These are phyloP conservation scores for Puccinia hordei DNA, from an alignment of 1,284 basidiomycete species.

Conservation along the genomic window DNA sequence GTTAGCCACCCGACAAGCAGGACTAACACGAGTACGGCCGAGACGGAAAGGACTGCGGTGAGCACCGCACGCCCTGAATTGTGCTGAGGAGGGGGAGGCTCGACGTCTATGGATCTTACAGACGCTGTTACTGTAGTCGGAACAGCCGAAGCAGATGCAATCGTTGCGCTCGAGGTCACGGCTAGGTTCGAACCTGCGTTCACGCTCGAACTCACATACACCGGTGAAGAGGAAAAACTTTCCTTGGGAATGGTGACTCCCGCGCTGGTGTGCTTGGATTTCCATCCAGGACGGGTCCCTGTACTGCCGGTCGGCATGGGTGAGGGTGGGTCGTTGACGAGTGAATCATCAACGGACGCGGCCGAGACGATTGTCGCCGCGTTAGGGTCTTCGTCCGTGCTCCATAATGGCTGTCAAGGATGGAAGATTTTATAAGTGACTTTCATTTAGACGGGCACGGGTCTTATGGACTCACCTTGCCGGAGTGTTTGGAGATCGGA, in stretches of 20 bases:
- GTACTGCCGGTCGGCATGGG: background rate
- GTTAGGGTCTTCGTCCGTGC: background rate
- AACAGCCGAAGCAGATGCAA: background rate
- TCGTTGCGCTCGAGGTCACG: background rate
- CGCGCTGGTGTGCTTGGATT: background rate
- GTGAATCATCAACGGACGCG: background rate
- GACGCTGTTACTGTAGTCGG: background rate
- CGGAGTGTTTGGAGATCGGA: background rate
- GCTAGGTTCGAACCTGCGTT: too few relatives aligned
- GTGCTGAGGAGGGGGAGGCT: background rate
- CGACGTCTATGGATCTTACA: background rate
- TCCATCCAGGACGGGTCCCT: background rate
- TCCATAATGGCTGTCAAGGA: background rate
- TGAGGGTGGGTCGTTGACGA: background rate
- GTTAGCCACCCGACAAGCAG: background rate
- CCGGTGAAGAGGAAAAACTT: background rate
- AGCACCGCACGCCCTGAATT: slow-evolving; percentile 1
- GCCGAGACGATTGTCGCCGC: slow-evolving; percentile 1
- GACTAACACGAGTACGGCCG: background rate
- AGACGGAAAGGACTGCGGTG: background rate
- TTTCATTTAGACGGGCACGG: background rate
- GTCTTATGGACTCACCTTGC: background rate
- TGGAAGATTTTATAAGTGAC: background rate
- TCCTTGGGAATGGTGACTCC: background rate
- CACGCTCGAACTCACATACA: background rate